Base-by-base conservation (phyloP, 257 asterid species). In the Nicotiana obtusifolia region DNA sequence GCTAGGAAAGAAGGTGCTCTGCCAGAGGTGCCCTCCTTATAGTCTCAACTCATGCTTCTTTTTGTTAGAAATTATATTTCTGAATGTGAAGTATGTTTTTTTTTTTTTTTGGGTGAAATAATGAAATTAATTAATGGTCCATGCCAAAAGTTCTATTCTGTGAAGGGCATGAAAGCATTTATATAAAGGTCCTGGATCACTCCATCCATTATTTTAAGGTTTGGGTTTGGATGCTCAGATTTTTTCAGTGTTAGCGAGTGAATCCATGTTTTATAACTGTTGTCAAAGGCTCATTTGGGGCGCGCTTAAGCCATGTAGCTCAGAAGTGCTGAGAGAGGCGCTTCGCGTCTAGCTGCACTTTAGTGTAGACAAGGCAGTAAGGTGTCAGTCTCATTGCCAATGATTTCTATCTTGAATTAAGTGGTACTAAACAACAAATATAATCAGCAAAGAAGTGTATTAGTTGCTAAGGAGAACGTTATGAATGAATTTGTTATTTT, bases 1-100 rank as follows among this genome's bases (percentile, higher is more conserved):
- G 84, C 81, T 95, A 76, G 99, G 94, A 73, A 94, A 85, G 97
- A 95, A 95, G 94, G 92, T 95, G 81, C 71, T 95, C 56, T 91
- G 95, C 81, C 97, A 90, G 84, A 95, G 98, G 99, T 95, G 84
- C 83, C 78, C 69, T 64, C 81, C 76, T 64, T 13, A 35, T 65
- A 80, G 22, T 80, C 62, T 68, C 49, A 2, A 24, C 78, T 65
- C 64, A 26, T 33, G 62, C 71, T 28, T 62, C 65, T 8, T 26
- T 14, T 53, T 37, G 57, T 11, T 53, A 24, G 28, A 41, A 26
- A 41, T 24, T 59, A 41, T 35, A 31, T 4, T 31, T 28, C 60
- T 62, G 52, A 30, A 73, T 49, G 26, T 80, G 35, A 31, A 33
- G 16, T 14, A 7, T 79, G 47, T 60, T 80, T 4, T 24, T 22